Conservation (phyloP, 306 rosid genomes). For the Lithocarpus polystachyus region DNA sequence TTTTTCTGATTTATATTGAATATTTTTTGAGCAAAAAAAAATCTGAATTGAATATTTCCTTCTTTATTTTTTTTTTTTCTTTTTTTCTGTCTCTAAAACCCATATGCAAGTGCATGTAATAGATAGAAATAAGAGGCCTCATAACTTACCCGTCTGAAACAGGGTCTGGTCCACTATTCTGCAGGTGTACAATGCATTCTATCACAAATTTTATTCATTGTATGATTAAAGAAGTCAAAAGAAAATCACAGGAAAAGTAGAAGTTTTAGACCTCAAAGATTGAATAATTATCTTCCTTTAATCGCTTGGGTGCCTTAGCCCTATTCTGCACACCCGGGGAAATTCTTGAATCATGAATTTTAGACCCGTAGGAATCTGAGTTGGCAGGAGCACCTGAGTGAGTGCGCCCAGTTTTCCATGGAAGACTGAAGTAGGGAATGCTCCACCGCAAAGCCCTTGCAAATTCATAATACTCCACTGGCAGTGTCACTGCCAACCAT, state of each 20-base stretch:
- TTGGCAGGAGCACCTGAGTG: slow-evolving; percentile 41
- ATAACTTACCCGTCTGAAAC: slow-evolving; percentile 63
- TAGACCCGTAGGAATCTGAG: slow-evolving; percentile 25
- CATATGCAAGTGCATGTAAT: slow-evolving; percentile 7
- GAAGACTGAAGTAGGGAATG: slow-evolving; percentile 65
- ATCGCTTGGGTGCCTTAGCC: no score
- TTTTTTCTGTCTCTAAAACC: not conserved
- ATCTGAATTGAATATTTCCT: not conserved
- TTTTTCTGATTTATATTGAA: not conserved
- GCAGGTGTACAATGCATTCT: slow-evolving; percentile 26
- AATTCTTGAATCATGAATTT: slow-evolving; percentile 26
- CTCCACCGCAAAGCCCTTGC: slow-evolving; percentile 73
- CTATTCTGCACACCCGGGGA: slow-evolving; percentile 24
- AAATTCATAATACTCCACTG: slow-evolving; percentile 75
- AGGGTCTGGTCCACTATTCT: slow-evolving; percentile 67
- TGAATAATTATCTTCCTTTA: no score
- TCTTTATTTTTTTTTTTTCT: no score
- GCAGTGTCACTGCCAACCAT: slow-evolving; percentile 70
- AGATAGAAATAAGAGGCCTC: not conserved
- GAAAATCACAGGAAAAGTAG: not conserved
- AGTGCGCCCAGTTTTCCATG: slow-evolving; percentile 61
- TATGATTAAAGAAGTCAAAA: not conserved
- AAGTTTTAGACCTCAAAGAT: slow-evolving; percentile 55
- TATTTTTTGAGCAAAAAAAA: not conserved
- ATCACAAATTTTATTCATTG: not conserved